These are phyloP conservation scores for Cucumis melo DNA, from an alignment of 306 rosid species.

Conservation along the genomic window DNA sequence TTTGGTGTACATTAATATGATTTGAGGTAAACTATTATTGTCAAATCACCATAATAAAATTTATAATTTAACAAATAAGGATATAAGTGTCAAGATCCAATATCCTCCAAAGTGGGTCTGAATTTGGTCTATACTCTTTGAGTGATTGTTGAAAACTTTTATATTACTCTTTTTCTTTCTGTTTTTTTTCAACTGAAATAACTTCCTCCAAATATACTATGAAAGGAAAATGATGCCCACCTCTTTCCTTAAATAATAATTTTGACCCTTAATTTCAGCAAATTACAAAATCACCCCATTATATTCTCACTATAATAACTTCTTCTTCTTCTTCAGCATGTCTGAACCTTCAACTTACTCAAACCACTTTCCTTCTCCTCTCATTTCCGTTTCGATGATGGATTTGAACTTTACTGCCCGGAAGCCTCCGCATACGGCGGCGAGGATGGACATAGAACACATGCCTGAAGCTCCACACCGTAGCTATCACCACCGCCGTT, in stretches of 20 bases:
- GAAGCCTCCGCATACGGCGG: slow-evolving; percentile 21
- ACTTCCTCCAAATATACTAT: neutral
- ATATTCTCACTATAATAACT: neutral
- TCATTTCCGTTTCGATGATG: slow-evolving; percentile 11
- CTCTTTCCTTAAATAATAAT: neutral
- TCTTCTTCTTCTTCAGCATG: neutral
- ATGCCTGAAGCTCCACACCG: slow-evolving; percentile 63
- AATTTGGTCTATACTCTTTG: neutral
- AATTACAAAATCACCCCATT: neutral
- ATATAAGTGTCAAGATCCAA: neutral
- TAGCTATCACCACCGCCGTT: slow-evolving; percentile 79
- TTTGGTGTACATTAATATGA: no score
- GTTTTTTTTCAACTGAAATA: neutral
- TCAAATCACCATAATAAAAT: no score
- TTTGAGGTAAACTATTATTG: no score
- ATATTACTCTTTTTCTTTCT: neutral
- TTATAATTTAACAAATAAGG: no score
- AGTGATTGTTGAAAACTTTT: neutral
- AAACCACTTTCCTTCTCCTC: neutral
- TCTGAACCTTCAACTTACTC: neutral
- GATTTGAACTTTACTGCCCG: slow-evolving; percentile 28
- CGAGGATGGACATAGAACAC: slow-evolving; percentile 44
- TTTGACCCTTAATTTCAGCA: neutral
- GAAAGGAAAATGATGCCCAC: neutral
- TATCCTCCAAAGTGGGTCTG: neutral